Base-by-base conservation (phyloP, 2,329 filamentous ascomycete genomes). In the Penicillium sp. region DNA sequence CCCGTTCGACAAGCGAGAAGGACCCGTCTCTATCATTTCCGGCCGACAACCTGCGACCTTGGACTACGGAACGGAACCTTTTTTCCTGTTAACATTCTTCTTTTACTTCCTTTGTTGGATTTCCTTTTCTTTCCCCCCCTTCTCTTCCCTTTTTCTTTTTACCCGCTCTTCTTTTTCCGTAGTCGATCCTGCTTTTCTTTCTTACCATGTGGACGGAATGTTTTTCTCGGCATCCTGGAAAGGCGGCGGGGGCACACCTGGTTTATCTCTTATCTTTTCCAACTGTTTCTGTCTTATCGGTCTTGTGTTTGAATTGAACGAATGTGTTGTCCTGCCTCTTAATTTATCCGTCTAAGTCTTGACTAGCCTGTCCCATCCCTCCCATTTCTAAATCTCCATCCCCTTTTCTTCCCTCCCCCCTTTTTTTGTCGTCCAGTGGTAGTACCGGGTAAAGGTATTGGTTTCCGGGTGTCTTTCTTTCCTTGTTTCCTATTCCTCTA, bases 181-280 rank as follows among this genome's bases (percentile, higher is more conserved):
- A 44, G 42, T 44, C 37, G 44, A 44, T 55, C 54, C 52, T 46
- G 39, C 44, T 48, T 40, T 55, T 55, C 48, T 50, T 58, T 55
- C 54, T 54, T 58, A 62, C 48, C 59, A 60, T 62, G 52, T 62
- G 59, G 51, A 59, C 36, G 58, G 61, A 59, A 60, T 56, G 45
- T 59, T 55, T 56, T 46, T 55, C 50, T 54, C 55, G 55, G 55
- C 57, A 63, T 62, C 47, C 51, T 56, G 54, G 51, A 52, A 58
- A 53, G 51, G 56, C 46, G 46, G 49, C 37, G 48, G 56, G 55
- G 48, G 39, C 39, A 48, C 53, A 37, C 50, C 55, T 53, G 58
- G 52, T 57, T 51, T 52, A 60, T 57, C 45, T 57, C 45, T 61
- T 57, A 58, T 63, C 47, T 58, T 62, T 52, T 51, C 46, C 23